Base-by-base conservation (phyloP, 2,329 filamentous ascomycete genomes). In the Dothideomycetes sp. region DNA sequence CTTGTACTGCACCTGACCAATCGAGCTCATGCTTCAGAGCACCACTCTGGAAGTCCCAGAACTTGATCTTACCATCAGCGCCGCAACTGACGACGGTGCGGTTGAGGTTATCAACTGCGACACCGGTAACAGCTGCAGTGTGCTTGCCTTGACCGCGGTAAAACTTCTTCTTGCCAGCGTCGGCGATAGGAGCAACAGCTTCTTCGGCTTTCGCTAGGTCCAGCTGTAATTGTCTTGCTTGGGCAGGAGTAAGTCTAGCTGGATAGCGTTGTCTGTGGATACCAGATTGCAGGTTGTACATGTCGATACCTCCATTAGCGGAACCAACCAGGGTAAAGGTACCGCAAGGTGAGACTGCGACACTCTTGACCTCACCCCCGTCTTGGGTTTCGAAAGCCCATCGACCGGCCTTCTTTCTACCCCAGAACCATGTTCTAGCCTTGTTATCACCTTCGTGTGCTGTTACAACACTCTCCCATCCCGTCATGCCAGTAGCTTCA, bases 351-450 rank as follows among this genome's bases (percentile, higher is more conserved):
- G 85, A 94, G 45, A 98, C 82, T 9, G 87, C 76, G 15, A 98
- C 86, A 39, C 84, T 89, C 49, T 67, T 74, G 24, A 94, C 89
- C 53, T 86, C 76, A n/a, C 78, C 74, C 13, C 76, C 76, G 62
- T 98, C 91, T 28, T 82, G 76, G 1, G 88, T 95, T 49, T 84
- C 79, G 51, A 98, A 85, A 1, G 84, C 82, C 91, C 91, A 98
- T 48, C 91, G 74, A 9, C 91, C 91, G 34, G 91, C 88, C 53
- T 82, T 80, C 63, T 93, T 95, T 43, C 86, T 80, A 5, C 89
- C 91, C 88, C 91, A 96, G 64, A 95, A 95, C 91, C 91, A 98
- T 1, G 91, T 96, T 39, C 91, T 78, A 13, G 87, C 91, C 56
- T 76, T 84, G 31, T 79, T 74, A 55, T 96, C 89, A 37, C 82